Evolutionary conservation across 768 basidiomycete genomes (phyloP), one percentile per base, ranked within the genome.

Genomic region (Neoboletus brunneissimus): DNA sequence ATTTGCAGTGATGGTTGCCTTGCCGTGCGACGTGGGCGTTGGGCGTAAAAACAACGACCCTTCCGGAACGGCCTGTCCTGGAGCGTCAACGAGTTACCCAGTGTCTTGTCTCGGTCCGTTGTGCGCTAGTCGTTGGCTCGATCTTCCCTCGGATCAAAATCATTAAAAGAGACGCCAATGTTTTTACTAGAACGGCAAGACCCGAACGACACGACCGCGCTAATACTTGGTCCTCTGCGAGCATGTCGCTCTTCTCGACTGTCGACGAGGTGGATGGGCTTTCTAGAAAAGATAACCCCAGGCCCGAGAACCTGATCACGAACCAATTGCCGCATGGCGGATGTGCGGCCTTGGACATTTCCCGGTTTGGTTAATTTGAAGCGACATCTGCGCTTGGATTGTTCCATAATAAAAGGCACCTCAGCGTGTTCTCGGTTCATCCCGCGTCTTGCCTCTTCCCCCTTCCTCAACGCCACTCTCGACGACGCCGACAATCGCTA

Each of bases 391-490:
- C 38, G 60, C 41, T 27, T 40, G n/a, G 46, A 48, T 43, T 29
- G 34, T 53, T 41, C 51, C 38, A n/a, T 48, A 60, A 65, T 67
- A 66, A 64, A 64, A 64, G 37, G 37, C 45, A 40, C 6, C 10
- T 22, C 20, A 25, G 50, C 64, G 37, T 53, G 53, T 51, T 10
- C 2, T 47, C 22, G 37, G 18, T 22, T 51, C 54, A 29, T 22
- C 35, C 44, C 35, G 25, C 53, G 46, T 8, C 38, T 57, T 48
- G 13, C 37, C 38, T 62, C 32, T 29, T 32, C 51, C 37, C 59
- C 45, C 38, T 52, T 49, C 27, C 40, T 32, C 61, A 35, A 29
- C 61, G 54, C 37, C 48, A 29, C 11, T 16, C 53, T 38, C 52
- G 42, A 42, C 51, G 50, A 11, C 35, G 27, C 34, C 52, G 15